Conservation (phyloP, 805 yeast species). For the Candida dendrica region DNA sequence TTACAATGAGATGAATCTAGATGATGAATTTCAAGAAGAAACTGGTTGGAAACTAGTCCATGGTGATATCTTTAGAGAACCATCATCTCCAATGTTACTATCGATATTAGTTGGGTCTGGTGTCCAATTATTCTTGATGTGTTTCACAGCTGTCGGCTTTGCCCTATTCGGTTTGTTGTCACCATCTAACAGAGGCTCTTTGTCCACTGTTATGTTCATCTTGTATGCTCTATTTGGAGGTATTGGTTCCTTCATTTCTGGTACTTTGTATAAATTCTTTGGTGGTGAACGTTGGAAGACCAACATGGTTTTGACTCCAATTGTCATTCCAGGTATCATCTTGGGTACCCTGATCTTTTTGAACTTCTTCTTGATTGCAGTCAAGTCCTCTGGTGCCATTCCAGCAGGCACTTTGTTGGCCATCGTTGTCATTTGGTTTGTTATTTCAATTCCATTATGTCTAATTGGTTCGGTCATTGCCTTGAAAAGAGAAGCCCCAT, state of each 20-base stretch:
- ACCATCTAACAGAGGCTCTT: slow-evolving; percentile 91
- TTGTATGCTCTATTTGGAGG: slow-evolving; percentile 75
- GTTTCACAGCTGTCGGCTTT: slow-evolving; percentile 62
- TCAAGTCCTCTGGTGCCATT: slow-evolving; percentile 85
- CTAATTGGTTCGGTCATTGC: slow-evolving; percentile 77
- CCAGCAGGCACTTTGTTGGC: slow-evolving; percentile 87
- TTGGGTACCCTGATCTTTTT: slow-evolving; percentile 58
- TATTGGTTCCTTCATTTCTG: slow-evolving; percentile 83
- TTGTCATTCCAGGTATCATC: slow-evolving; percentile 74
- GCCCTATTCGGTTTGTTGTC: slow-evolving; percentile 87
- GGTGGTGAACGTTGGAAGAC: slow-evolving; percentile 89
- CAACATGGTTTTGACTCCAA: slow-evolving; percentile 77
- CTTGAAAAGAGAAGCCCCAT: slow-evolving; percentile 47
- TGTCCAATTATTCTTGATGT: slow-evolving; percentile 72
- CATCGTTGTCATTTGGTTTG: slow-evolving; percentile 76
- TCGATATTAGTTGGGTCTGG: slow-evolving; percentile 88
- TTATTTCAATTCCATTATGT: slow-evolving; percentile 79
- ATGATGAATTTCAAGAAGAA: slow-evolving; percentile 83
- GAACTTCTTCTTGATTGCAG: slow-evolving; percentile 76
- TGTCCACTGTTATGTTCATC: slow-evolving; percentile 84
- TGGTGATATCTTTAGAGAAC: slow-evolving; percentile 91
- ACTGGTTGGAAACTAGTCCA: slow-evolving; percentile 95
- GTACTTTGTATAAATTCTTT: slow-evolving; percentile 78
- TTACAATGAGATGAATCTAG: slow-evolving; percentile 84
- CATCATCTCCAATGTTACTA: slow-evolving; percentile 58